phyloP scores from a whole-genome alignment of 805 yeast genomes.

The Candida argentea region DNA sequence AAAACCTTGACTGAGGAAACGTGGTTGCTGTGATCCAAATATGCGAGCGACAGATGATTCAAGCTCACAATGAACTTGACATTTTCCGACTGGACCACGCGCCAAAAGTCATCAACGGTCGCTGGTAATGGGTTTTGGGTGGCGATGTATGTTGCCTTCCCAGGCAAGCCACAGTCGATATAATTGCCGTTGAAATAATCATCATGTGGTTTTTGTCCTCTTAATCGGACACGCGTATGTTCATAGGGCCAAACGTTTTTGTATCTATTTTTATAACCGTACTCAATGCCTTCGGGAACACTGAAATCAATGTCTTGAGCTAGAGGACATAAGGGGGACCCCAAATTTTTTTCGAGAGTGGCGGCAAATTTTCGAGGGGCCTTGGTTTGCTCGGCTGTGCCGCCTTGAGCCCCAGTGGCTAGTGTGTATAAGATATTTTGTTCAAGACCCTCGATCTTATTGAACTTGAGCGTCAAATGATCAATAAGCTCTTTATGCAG shows the following conservation, averaged over 20 bases:
- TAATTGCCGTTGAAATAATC: slow-evolving; percentile 39
- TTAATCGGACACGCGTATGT: slow-evolving; percentile 33
- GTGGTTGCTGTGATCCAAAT: slow-evolving; percentile 7
- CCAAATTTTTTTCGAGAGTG: slow-evolving; percentile 7
- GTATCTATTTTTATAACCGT: slow-evolving; percentile 23
- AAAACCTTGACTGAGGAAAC: slow-evolving; percentile 3
- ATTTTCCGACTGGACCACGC: slow-evolving; percentile 22
- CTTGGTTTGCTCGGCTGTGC: slow-evolving; percentile 1
- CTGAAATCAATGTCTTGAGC: slow-evolving; percentile 31
- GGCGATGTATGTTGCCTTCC: slow-evolving; percentile 26
- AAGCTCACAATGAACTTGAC: slow-evolving; percentile 27
- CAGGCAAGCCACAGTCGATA: slow-evolving; percentile 17
- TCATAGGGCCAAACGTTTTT: slow-evolving; percentile 41
- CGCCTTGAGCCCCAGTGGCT: not conserved
- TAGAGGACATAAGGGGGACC: slow-evolving; percentile 34
- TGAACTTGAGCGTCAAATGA: slow-evolving; percentile 20
- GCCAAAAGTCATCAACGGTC: slow-evolving; percentile 37
- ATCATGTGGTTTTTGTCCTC: slow-evolving; percentile 13
- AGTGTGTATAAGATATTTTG: slow-evolving; percentile 21
- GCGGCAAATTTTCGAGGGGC: slow-evolving; percentile 1
- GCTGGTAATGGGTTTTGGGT: slow-evolving; percentile 35
- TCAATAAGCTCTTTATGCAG: slow-evolving; percentile 14
- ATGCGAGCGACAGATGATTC: slow-evolving; percentile 15
- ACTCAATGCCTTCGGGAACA: slow-evolving; percentile 35
- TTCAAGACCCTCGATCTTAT: slow-evolving; percentile 28